Conservation (phyloP, 2,329 filamentous ascomycete species). For the Hortaea werneckii region DNA sequence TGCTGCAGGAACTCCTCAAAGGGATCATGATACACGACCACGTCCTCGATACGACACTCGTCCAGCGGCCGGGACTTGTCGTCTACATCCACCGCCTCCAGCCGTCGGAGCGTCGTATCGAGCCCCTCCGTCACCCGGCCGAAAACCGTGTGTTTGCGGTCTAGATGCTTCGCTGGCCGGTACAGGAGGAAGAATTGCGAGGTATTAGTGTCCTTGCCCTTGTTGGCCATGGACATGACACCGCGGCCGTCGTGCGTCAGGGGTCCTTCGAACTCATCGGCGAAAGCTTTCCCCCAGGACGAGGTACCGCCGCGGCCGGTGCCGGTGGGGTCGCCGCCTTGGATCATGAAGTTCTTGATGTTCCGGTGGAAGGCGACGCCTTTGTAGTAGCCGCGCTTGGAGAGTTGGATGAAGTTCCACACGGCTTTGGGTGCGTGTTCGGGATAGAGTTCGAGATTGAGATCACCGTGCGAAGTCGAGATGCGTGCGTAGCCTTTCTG, state of each 20-base stretch:
- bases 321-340: conserved; percentile 88
- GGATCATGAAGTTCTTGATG: conserved; percentile 95
- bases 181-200: conserved; percentile 95
- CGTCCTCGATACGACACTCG: conserved; percentile 70
- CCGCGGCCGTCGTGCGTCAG: conserved; percentile 73
- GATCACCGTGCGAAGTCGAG: conserved; percentile 70
- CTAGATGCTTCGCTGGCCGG: conserved; percentile 70
- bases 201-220: conserved; percentile 95
- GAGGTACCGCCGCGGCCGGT: conserved; percentile 83
- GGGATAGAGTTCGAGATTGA: conserved; percentile 82
- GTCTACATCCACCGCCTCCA: conserved; percentile 70
- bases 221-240: conserved; percentile 90
- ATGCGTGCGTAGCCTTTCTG: conserved; percentile 86
- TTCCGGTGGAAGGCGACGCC: conserved; percentile 82
- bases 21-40: conserved; percentile 83
- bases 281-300: conserved; percentile 89
- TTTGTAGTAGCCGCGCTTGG: conserved; percentile 83
- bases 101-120: conserved; percentile 49
- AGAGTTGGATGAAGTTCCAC: conserved; percentile 88
- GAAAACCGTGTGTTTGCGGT: conserved; percentile 96
- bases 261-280: conserved; percentile 86
- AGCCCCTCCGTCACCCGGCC: conserved; percentile 70
- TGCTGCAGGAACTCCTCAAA: conserved; percentile 87
- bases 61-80: conserved; percentile 63
- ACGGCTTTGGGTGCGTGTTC: conserved; percentile 88